Conservation (phyloP, 345 rosid genomes). For the Bruguiera gymnorhiza region DNA sequence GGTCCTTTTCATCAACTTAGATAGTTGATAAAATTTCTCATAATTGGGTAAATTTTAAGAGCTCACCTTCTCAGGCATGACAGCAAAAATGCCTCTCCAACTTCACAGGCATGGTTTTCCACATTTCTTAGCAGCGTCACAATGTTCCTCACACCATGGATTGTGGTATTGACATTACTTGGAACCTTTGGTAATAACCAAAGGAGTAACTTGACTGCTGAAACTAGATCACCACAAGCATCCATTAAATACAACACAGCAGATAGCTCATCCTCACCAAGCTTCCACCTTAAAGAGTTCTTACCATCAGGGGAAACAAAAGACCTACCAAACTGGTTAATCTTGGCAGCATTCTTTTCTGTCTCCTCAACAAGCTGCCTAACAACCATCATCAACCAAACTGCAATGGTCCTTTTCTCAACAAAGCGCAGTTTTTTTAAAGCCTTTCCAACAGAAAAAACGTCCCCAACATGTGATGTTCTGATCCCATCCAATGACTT, state of each 20-base stretch:
- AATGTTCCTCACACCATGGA: conserved; percentile 71
- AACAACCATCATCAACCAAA: conserved; percentile 72
- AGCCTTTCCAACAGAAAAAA: conserved; percentile 67
- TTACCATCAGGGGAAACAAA: conserved; percentile 60
- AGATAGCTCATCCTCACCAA: conserved; percentile 87
- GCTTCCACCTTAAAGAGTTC: conserved; percentile 64
- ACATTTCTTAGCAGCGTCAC: conserved; percentile 50
- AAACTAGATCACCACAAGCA: conserved; percentile 64
- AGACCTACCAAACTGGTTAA: conserved; percentile 55
- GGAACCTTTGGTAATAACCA: conserved; percentile 84
- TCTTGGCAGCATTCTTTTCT: conserved; percentile 56
- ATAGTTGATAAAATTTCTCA: not conserved
- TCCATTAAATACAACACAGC: conserved; percentile 73
- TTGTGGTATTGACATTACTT: conserved; percentile 54
- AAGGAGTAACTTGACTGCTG: conserved; percentile 72
- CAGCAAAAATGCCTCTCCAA: conserved; percentile 74
- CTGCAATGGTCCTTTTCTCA: conserved; percentile 67
- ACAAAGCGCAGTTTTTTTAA: conserved; percentile 68
- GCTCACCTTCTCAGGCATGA: conserved; percentile 80
- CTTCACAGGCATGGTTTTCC: conserved; percentile 67
- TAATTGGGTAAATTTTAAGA: conserved; percentile 3
- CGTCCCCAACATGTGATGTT: conserved; percentile 44
- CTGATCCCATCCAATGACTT: conserved; percentile 53
- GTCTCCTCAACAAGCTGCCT: conserved; percentile 76
- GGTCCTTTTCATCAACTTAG: not conserved